phyloP scores from a whole-genome alignment of 139 green algal species.

The Penium margaritaceum region DNA sequence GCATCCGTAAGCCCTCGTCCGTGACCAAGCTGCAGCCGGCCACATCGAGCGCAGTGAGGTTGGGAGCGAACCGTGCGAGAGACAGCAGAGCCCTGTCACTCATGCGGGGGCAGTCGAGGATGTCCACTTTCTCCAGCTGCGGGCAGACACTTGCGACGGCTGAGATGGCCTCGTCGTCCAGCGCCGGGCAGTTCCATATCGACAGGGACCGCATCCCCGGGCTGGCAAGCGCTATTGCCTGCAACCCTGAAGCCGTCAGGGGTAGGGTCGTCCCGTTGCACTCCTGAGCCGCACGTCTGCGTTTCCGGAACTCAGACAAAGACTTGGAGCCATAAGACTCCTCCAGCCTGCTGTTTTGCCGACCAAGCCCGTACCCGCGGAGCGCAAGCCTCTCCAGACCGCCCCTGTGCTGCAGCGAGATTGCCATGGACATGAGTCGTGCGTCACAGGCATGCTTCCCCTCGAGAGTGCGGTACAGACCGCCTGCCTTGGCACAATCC shows the following conservation, averaged over 20 bases:
- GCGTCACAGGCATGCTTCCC: background rate
- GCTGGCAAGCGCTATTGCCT: background rate
- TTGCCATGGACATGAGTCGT: background rate
- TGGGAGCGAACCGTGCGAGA: background rate
- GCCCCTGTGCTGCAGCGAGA: background rate
- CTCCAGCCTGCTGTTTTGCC: too few relatives aligned
- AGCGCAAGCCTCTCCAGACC: background rate
- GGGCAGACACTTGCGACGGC: background rate
- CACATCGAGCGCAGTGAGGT: background rate
- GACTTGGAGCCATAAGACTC: too few relatives aligned
- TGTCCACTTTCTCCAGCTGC: background rate
- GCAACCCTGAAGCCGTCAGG: background rate
- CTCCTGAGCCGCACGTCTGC: background rate
- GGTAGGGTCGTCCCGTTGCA: background rate
- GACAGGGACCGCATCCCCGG: background rate
- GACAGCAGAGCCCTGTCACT: conserved; percentile 1
- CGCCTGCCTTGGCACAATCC: too few relatives aligned
- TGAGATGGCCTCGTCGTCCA: conserved; percentile 2
- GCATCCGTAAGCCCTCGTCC: background rate
- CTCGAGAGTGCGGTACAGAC: background rate
- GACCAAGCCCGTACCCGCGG: background rate
- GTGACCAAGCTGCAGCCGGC: background rate
- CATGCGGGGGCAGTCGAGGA: background rate
- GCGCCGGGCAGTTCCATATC: background rate
- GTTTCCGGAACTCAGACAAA: too few relatives aligned